A percentile compares a stretch with the other conserved stretches of the same genome.
These are phyloP conservation scores for Erigeron philadelphicus DNA, from an alignment of 140 eudicot species.

Conservation along the genomic window DNA sequence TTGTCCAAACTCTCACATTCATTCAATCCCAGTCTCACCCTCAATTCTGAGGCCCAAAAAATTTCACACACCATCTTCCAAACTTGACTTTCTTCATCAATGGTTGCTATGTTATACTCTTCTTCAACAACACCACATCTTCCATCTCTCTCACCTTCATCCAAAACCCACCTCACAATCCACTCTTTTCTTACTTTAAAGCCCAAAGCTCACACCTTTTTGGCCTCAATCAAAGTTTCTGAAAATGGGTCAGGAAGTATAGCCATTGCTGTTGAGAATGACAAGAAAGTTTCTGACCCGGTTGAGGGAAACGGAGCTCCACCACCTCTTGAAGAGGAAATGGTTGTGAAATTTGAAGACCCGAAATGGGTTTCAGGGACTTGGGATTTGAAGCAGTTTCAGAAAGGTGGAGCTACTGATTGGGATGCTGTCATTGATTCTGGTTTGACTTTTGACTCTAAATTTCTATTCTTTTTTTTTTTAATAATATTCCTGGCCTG, in stretches of 20 bases:
- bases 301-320: constrained; percentile 48
- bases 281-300: constrained; percentile 32
- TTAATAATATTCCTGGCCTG: too few relatives aligned
- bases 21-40: not conserved
- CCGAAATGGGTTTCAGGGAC: constrained; percentile 78
- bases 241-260: constrained; percentile 54
- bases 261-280: constrained; percentile 35
- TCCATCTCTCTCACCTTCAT: constrained; percentile 38
- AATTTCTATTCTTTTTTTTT: not conserved
- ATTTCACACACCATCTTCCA: not conserved
- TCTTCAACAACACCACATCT: constrained; percentile 21
- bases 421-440: constrained; percentile 96
- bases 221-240: constrained; percentile 35
- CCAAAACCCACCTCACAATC: constrained; percentile 33
- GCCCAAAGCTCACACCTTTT: constrained; percentile 28
- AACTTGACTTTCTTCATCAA: constrained; percentile 2
- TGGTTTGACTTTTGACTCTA: constrained; percentile 35
- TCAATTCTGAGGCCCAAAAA: not conserved
- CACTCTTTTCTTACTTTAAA: constrained; percentile 33
- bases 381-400: constrained; percentile 75
- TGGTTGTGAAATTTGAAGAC: constrained; percentile 42
- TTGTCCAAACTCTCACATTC: not conserved
- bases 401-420: constrained; percentile 57
- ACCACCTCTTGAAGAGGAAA: constrained; percentile 6
- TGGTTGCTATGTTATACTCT: constrained; percentile 3